A percentile compares a stretch with the other conserved stretches of the same genome.
phyloP scores from a whole-genome alignment of 2,329 filamentous ascomycete genomes.

The Cercospora sp. region DNA sequence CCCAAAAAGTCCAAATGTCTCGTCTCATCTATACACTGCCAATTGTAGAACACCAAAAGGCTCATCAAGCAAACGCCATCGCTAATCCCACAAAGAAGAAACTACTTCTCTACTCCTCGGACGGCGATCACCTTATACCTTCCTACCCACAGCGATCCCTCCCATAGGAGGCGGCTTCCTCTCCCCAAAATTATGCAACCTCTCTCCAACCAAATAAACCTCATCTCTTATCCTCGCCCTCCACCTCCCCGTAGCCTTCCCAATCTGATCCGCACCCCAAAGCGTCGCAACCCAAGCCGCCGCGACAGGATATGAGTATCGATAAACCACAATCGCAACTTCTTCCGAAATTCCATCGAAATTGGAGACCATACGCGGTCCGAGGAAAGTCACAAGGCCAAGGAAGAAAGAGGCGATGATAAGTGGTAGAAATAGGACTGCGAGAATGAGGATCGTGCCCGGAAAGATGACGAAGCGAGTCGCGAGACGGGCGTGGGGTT shows the following conservation, averaged over 20 bases:
- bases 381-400: constrained; percentile 9
- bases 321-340: constrained; percentile 50
- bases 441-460: constrained; percentile 59
- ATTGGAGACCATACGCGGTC: constrained; percentile 8
- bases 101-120: too few relatives aligned
- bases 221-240: constrained; percentile 83
- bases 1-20: background rate
- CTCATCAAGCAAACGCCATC: constrained; percentile 1
- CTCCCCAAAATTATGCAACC: constrained; percentile 90
- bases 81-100: constrained; percentile 11
- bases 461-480: constrained; percentile 88
- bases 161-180: constrained; percentile 40
- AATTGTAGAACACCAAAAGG: too few relatives aligned
- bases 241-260: constrained; percentile 70
- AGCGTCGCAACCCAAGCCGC: constrained; percentile 20
- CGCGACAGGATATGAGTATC: constrained; percentile 71
- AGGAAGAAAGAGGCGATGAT: constrained; percentile 57
- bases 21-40: background rate
- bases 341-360: constrained; percentile 3
- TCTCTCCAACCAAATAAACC: constrained; percentile 91
- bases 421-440: constrained; percentile 67
- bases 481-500: constrained; percentile 74
- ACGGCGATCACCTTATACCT: constrained; percentile 13
- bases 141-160: constrained; percentile 37
- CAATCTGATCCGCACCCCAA: constrained; percentile 38